Conservation (phyloP, 805 yeast species). For the Suhomyces sp. region DNA sequence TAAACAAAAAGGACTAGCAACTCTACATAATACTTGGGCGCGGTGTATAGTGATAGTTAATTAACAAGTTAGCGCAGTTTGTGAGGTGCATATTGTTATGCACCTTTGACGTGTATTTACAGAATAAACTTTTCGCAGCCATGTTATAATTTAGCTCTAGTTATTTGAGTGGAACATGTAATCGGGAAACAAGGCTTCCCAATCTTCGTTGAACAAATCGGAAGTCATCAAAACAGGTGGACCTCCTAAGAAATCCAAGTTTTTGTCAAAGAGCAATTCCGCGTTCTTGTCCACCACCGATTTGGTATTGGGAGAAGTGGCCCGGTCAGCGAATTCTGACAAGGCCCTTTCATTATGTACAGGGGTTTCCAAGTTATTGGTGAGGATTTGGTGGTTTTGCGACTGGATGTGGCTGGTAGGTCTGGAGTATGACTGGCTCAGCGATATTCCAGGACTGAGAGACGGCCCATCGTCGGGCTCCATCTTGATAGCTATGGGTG, state of each 20-base stretch:
- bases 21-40: not conserved
- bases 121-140: not conserved
- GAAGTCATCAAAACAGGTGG: slow-evolving; percentile 53
- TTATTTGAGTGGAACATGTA: slow-evolving; percentile 29
- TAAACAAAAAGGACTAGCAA: not conserved
- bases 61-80: too few species aligned
- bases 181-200: slow-evolving; percentile 51
- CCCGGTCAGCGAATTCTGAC: not conserved
- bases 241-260: slow-evolving; percentile 46
- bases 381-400: not conserved
- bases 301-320: slow-evolving; percentile 3
- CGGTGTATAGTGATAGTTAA: not conserved
- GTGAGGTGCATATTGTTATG: not conserved
- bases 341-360: not conserved
- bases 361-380: not conserved
- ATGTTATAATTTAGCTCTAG: not conserved
- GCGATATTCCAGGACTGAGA: not conserved
- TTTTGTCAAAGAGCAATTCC: slow-evolving; percentile 22
- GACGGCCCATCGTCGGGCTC: not conserved
- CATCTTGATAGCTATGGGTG: not conserved
- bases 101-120: not conserved
- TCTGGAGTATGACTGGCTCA: not conserved
- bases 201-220: slow-evolving; percentile 44
- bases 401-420: not conserved
- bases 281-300: slow-evolving; percentile 17